phyloP scores from a whole-genome alignment of 1,284 basidiomycete species.

The Ustilago curta region DNA sequence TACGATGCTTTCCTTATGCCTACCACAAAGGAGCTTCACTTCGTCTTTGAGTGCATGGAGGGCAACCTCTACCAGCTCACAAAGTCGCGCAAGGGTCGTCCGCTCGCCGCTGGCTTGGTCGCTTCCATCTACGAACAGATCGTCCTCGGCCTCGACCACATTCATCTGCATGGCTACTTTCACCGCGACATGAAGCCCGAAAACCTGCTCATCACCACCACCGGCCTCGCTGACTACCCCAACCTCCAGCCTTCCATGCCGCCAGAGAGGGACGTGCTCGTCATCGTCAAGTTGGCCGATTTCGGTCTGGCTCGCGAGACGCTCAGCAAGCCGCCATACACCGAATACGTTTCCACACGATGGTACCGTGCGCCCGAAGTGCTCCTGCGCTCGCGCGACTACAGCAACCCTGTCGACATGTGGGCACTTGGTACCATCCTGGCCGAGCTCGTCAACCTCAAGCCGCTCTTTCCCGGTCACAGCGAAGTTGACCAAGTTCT shows the following conservation, averaged over 20 bases:
- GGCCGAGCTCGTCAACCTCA: constrained; percentile 93
- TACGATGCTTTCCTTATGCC: constrained; percentile 99
- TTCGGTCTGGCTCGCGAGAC: constrained; percentile 97
- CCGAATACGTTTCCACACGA: constrained; percentile 97
- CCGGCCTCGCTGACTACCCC: constrained; percentile 93
- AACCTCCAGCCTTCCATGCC: constrained; percentile 51
- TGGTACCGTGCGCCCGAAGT: constrained; percentile 99
- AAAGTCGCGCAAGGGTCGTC: constrained; percentile 92
- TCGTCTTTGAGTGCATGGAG: constrained; percentile 99
- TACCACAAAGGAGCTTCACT: constrained; percentile 92
- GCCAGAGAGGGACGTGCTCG: constrained; percentile 89
- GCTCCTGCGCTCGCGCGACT: constrained; percentile 87
- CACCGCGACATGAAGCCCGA: constrained; percentile 99
- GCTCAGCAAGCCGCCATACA: constrained; percentile 89
- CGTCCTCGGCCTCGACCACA: constrained; percentile 88
- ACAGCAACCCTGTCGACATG: constrained; percentile 97
- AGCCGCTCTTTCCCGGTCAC: constrained; percentile 96
- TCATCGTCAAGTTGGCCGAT: constrained; percentile 97
- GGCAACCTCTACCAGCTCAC: constrained; percentile 99
- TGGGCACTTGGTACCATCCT: constrained; percentile 99
- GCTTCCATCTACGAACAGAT: constrained; percentile 95
- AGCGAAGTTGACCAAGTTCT: constrained; percentile 93
- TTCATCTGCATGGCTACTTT: constrained; percentile 93
- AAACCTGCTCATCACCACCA: constrained; percentile 99
- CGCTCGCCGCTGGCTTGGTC: constrained; percentile 92